These are phyloP conservation scores for Eudorina sp. DNA, from an alignment of 139 green algal species.

Conservation along the genomic window DNA sequence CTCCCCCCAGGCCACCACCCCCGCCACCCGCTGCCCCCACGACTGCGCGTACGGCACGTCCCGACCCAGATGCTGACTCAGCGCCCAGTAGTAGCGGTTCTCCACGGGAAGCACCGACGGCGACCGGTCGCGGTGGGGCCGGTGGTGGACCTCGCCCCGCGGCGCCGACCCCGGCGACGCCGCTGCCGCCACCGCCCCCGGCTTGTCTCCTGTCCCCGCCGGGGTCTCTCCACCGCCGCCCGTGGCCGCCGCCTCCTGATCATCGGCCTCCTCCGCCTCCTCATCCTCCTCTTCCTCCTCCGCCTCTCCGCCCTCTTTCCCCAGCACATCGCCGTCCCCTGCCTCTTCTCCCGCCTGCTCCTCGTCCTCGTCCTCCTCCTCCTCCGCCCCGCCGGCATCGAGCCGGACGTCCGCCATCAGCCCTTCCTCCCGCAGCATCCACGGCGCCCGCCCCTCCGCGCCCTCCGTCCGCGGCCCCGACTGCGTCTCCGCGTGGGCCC, in stretches of 20 bases:
- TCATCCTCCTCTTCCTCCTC: background rate
- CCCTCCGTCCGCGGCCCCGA: background rate
- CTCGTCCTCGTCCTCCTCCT: background rate
- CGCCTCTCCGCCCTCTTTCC: background rate
- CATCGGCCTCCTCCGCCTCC: background rate
- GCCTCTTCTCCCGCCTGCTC: background rate
- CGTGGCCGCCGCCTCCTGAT: background rate
- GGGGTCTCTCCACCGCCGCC: background rate
- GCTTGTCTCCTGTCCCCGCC: background rate
- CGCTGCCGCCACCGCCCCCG: background rate
- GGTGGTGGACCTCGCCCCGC: too few relatives aligned
- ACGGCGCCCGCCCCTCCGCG: background rate
- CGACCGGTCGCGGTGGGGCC: too few relatives aligned
- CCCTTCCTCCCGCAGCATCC: background rate
- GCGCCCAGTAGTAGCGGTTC: constrained; percentile 4
- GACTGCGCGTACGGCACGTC: background rate
- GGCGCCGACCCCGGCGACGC: too few relatives aligned
- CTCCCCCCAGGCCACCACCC: background rate
- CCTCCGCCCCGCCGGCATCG: background rate
- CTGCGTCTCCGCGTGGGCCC: constrained; percentile 31
- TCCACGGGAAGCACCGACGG: constrained; percentile 1
- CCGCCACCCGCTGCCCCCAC: background rate
- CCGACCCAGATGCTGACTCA: background rate
- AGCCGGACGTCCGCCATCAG: too few relatives aligned
- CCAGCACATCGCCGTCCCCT: background rate